These are phyloP conservation scores for Mortierella sp. DNA, from an alignment of 371 early-diverging fungal species.

Conservation along the genomic window DNA sequence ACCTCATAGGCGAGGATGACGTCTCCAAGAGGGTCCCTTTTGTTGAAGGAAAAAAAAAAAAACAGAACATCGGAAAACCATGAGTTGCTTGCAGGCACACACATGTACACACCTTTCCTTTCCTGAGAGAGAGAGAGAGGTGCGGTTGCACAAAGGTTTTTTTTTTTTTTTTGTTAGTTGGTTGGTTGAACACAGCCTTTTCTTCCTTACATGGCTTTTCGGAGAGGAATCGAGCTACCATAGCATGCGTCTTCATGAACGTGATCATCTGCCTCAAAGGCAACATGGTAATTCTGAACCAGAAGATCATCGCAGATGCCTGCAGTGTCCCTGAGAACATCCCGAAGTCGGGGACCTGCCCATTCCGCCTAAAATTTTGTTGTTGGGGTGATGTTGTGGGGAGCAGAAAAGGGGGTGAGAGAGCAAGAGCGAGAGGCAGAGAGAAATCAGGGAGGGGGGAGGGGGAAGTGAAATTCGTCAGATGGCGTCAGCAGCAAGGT, in stretches of 20 bases:
- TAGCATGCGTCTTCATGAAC: slow-evolving; percentile 79
- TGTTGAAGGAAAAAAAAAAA: slow-evolving; percentile 3
- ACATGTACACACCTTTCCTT: neutral
- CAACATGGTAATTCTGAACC: slow-evolving; percentile 68
- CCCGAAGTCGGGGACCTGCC: slow-evolving; percentile 79
- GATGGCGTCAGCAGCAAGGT: neutral
- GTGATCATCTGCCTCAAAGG: slow-evolving; percentile 78
- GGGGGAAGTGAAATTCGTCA: slow-evolving; percentile 5
- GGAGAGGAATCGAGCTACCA: slow-evolving; percentile 84
- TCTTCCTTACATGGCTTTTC: slow-evolving; percentile 75
- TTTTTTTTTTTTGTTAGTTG: too few relatives aligned
- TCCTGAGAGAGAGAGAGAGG: neutral
- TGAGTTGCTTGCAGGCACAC: neutral
- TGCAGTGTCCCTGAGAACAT: slow-evolving; percentile 67
- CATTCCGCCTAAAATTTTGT: slow-evolving; percentile 64
- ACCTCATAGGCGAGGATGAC: slow-evolving; percentile 83
- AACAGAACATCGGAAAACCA: neutral
- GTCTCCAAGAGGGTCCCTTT: slow-evolving; percentile 78
- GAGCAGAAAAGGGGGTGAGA: neutral
- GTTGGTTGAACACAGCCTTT: too few relatives aligned
- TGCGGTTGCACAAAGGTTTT: neutral
- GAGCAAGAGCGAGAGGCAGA: neutral
- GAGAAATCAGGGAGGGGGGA: neutral
- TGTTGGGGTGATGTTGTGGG: neutral
- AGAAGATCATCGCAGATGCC: slow-evolving; percentile 52